Percentiles rank a stretch among this genome's conserved stretches.
phyloP scores from a whole-genome alignment of 768 basidiomycete species.

The Suillus bovinus region DNA sequence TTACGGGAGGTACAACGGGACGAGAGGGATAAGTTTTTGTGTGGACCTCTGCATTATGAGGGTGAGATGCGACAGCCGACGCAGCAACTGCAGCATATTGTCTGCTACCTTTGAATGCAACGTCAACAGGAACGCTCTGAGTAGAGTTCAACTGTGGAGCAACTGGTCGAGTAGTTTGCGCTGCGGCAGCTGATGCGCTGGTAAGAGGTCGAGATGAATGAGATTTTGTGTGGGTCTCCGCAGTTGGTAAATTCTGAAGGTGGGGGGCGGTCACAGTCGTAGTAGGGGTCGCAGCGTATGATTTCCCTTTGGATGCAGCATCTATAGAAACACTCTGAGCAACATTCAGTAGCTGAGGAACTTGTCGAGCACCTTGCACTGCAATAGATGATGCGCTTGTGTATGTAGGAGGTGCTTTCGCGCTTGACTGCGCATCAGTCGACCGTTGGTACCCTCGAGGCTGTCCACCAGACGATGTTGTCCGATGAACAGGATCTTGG shows the following conservation, averaged over 20 bases:
- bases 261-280: background rate
- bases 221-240: slow-evolving; percentile 21
- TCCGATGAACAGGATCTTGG: slow-evolving; percentile 20
- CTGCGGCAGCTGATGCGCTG: slow-evolving; percentile 1
- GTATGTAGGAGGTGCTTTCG: slow-evolving; percentile 17
- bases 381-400: background rate
- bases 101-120: background rate
- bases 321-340: background rate
- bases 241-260: background rate
- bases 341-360: background rate
- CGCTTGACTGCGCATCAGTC: slow-evolving; percentile 19
- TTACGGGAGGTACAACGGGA: slow-evolving; percentile 13
- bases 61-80: slow-evolving; percentile 3
- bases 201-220: slow-evolving; percentile 20
- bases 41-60: slow-evolving; percentile 15
- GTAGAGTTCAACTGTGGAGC: background rate
- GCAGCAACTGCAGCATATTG: background rate
- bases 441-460: slow-evolving; percentile 28
- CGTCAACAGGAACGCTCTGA: background rate
- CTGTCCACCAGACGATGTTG: slow-evolving; percentile 15
- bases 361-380: background rate
- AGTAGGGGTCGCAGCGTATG: background rate
- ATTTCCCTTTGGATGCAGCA: background rate
- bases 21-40: slow-evolving; percentile 24
- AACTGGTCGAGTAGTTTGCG: background rate